Conservation (phyloP, 345 rosid genomes). For the Ricinus communis region DNA sequence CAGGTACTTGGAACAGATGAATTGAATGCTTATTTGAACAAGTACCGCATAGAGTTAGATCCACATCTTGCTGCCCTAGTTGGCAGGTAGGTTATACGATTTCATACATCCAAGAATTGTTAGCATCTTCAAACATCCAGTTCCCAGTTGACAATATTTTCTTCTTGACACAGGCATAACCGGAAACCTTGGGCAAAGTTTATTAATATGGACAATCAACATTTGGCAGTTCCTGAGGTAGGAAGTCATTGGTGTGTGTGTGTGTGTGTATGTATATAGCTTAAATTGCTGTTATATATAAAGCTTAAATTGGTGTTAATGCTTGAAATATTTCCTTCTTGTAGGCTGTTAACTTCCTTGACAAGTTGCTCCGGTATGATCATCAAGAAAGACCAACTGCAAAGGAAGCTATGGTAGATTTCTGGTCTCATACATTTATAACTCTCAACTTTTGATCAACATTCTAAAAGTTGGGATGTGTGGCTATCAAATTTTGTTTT, state of each 20-base stretch:
- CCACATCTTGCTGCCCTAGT: slow-evolving; percentile 87
- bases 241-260: background rate
- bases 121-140: background rate
- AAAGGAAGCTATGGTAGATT: slow-evolving; percentile 88
- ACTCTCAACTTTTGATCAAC: background rate
- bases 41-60: slow-evolving; percentile 86
- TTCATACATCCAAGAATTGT: background rate
- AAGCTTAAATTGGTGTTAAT: background rate
- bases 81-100: slow-evolving; percentile 58
- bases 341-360: slow-evolving; percentile 94
- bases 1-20: slow-evolving; percentile 96
- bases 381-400: slow-evolving; percentile 98
- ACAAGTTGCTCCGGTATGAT: slow-evolving; percentile 92
- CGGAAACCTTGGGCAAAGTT: slow-evolving; percentile 94
- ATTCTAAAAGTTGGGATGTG: no score
- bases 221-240: slow-evolving; percentile 94
- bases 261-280: background rate
- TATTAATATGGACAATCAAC: slow-evolving; percentile 83
- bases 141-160: slow-evolving; percentile 1
- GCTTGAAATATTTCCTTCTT: slow-evolving; percentile 1
- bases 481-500: background rate
- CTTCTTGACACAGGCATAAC: slow-evolving; percentile 58
- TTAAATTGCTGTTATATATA: no score
- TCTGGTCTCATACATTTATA: background rate
- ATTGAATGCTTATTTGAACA: slow-evolving; percentile 71